Evolutionary conservation across 495 filamentous ascomycete species (phyloP), one percentile per base, ranked within the genome.

Genomic region (Penicillium fimorum): DNA sequence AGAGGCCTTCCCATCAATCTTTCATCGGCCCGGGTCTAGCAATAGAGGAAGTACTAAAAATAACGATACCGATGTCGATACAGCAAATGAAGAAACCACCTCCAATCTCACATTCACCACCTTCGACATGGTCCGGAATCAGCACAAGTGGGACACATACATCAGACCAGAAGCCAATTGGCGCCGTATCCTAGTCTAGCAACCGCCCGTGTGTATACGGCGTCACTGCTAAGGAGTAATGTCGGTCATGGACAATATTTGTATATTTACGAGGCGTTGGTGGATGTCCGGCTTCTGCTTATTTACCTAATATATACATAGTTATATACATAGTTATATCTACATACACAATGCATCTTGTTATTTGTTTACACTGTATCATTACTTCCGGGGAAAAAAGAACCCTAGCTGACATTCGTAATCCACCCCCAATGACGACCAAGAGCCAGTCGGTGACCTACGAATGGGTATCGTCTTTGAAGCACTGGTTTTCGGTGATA

Each of bases 181-280:
- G 63, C 56, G 63, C 11, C 45, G 50, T 2, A 65, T 65, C 60
- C 43, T 62, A 2, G 33, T 63, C 10, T 57, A 58, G 35, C 60
- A 65, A 13, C 60, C 63, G 1, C 59, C 62, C 17, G 47, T 49
- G 47, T 49, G 22, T 41, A 27, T 44, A 52, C 35, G 10, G 15
- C 41, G 33, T 12, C 48, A 35, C 20, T 51, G 2, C 15, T 51
- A 13, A 37, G 48, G 1, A 41, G 35, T 40, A 51, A 24, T 40
- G 35, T 27, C 5, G 48, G 48, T 1, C 48, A 51, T 41, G 48
- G 48, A 5, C 35, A 51, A 15, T 18, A 8, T 22, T 35, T 51
- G 13, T 51, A 41, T 29, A 37, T 27, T 41, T 51, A 51, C 30
- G 35, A 40, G 35, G 15, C 35, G 22, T 41, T 41, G 22, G 35